phyloP scores from a whole-genome alignment of 2,329 filamentous ascomycete genomes.

The Paraconiothyrium brasiliense region DNA sequence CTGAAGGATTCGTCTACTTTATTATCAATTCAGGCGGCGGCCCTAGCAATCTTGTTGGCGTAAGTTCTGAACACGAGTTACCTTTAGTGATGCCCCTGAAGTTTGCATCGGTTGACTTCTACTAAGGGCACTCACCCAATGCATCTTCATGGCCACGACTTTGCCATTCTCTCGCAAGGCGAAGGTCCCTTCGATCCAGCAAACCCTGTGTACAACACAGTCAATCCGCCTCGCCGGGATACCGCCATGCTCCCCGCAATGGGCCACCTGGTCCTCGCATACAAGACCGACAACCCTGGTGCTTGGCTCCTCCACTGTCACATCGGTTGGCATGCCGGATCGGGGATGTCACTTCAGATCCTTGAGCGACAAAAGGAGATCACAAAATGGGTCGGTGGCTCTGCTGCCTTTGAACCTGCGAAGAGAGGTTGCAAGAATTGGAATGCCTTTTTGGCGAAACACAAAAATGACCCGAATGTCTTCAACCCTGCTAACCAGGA shows the following conservation, averaged over 20 bases:
- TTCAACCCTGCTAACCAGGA: constrained; percentile 25
- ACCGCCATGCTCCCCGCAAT: constrained; percentile 29
- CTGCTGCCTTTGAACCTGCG: constrained; percentile 4
- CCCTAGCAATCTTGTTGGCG: constrained; percentile 4
- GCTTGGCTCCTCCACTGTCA: constrained; percentile 45
- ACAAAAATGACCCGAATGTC: constrained; percentile 13
- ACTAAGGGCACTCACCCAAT: constrained; percentile 37
- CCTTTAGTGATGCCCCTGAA: background rate
- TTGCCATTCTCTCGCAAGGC: constrained; percentile 37
- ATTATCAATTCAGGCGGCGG: constrained; percentile 27
- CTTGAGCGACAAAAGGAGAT: constrained; percentile 51
- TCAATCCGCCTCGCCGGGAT: constrained; percentile 32
- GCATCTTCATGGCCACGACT: constrained; percentile 35
- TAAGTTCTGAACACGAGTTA: background rate
- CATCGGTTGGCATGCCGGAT: constrained; percentile 35
- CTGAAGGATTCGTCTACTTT: constrained; percentile 29
- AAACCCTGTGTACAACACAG: constrained; percentile 20
- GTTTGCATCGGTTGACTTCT: background rate
- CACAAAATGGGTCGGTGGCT: constrained; percentile 12
- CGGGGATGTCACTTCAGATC: constrained; percentile 54
- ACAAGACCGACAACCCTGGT: constrained; percentile 47
- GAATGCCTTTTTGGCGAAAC: constrained; percentile 17
- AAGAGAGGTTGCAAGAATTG: constrained; percentile 24
- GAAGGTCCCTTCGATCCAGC: constrained; percentile 31
- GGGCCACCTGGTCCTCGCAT: constrained; percentile 49